Conservation (phyloP, 805 yeast genomes). For the Yarrowia hollandica region DNA sequence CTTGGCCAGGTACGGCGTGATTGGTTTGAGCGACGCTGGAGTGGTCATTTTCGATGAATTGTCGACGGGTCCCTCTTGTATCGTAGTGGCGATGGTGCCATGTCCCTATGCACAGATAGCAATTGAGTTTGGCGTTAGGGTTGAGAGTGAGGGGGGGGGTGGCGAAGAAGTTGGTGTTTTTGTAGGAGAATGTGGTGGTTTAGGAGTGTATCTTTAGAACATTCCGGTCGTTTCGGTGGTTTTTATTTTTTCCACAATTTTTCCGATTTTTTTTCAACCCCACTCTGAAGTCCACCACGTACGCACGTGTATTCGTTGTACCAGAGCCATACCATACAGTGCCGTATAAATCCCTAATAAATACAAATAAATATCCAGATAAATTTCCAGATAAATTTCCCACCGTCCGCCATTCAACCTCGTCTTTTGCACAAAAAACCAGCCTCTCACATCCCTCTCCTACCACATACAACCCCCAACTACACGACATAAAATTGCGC, state of each 20-base stretch:
- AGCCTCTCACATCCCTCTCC: too few relatives aligned
- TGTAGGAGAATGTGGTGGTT: background rate
- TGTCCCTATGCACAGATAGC: background rate
- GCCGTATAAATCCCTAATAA: background rate
- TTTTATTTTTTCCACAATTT: too few relatives aligned
- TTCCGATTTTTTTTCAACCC: too few relatives aligned
- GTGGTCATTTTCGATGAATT: background rate
- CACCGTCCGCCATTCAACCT: too few relatives aligned
- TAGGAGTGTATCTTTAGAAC: background rate
- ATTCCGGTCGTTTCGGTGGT: too few relatives aligned
- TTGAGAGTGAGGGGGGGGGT: background rate
- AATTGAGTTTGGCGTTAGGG: background rate
- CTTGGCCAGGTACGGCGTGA: slow-evolving; percentile 36
- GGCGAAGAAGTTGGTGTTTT: background rate
- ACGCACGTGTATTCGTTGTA: too few relatives aligned
- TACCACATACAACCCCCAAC: too few relatives aligned
- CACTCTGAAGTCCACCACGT: too few relatives aligned
- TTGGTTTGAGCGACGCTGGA: slow-evolving; percentile 37
- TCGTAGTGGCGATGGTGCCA: background rate
- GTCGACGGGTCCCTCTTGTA: background rate
- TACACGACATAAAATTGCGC: too few relatives aligned
- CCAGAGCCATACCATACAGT: too few relatives aligned
- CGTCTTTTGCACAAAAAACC: too few relatives aligned
- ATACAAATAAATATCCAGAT: background rate
- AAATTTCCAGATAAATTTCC: too few relatives aligned